phyloP scores from a whole-genome alignment of 306 rosid species.

The Pyrus communis region DNA sequence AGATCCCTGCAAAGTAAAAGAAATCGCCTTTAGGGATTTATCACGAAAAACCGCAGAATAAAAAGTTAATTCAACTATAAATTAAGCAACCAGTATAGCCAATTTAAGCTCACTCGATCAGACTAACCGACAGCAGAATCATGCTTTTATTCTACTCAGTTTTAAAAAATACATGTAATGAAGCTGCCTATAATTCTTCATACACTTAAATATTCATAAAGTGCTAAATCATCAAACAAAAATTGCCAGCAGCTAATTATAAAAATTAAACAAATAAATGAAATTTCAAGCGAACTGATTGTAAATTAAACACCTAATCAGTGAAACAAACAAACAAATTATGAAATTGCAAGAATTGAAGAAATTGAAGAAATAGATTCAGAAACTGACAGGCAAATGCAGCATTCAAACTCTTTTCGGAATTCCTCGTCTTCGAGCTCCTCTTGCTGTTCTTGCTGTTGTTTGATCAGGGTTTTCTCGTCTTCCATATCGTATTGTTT shows the following conservation, averaged over 20 bases:
- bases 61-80: not conserved
- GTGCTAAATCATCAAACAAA: not conserved
- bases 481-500: not conserved
- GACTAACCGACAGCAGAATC: not conserved
- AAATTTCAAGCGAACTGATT: not conserved
- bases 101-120: not conserved
- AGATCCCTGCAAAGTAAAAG: slow-evolving; percentile 61
- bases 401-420: slow-evolving; percentile 5
- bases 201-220: not conserved
- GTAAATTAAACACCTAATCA: not conserved
- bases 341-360: not conserved
- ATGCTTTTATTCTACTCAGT: not conserved
- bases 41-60: too few species aligned
- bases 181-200: not conserved
- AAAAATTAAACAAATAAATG: not conserved
- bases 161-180: not conserved
- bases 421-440: not conserved
- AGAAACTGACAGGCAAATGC: slow-evolving; percentile 7
- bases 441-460: not conserved
- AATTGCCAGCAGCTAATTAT: not conserved
- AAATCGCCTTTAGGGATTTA: not conserved
- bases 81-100: not conserved
- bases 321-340: not conserved
- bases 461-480: not conserved
- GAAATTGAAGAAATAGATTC: not conserved